These are phyloP conservation scores for Fusarium sarcochroum DNA, from an alignment of 2,329 filamentous ascomycete genomes.

Conservation along the genomic window DNA sequence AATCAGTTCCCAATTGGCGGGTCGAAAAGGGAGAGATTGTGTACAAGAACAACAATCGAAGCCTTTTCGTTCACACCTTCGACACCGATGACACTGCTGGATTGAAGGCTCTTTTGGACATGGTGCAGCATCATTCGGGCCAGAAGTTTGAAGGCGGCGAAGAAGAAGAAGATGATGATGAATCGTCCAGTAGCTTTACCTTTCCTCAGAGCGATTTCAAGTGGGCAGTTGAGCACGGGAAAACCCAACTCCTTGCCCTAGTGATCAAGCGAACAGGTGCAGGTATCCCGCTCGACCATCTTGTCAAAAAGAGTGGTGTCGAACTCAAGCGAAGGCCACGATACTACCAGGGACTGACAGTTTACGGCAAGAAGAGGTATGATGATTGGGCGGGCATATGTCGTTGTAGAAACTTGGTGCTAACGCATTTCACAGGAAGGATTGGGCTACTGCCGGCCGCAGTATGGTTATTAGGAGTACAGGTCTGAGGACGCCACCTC, in stretches of 20 bases:
- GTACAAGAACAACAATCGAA: slow-evolving; percentile 13
- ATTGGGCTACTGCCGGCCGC: slow-evolving; percentile 79
- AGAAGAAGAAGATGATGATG: slow-evolving; percentile 55
- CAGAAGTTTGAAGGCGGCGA: slow-evolving; percentile 54
- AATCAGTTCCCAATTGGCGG: slow-evolving; percentile 53
- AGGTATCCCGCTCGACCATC: slow-evolving; percentile 76
- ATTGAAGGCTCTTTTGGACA: slow-evolving; percentile 71
- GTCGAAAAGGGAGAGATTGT: slow-evolving; percentile 49
- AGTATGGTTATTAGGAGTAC: slow-evolving; percentile 56
- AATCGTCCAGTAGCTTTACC: slow-evolving; percentile 52
- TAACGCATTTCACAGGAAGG: slow-evolving; percentile 58
- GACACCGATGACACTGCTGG: slow-evolving; percentile 65
- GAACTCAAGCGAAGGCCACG: slow-evolving; percentile 74
- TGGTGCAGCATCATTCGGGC: slow-evolving; percentile 61
- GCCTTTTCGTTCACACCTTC: slow-evolving; percentile 63
- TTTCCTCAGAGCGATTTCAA: slow-evolving; percentile 60
- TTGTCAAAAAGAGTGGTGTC: slow-evolving; percentile 76
- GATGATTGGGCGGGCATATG: slow-evolving; percentile 4
- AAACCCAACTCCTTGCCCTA: slow-evolving; percentile 70
- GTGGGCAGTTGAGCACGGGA: slow-evolving; percentile 62
- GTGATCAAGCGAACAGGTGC: slow-evolving; percentile 77
- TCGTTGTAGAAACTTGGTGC: not conserved
- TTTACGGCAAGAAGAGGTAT: slow-evolving; percentile 78
- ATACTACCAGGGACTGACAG: slow-evolving; percentile 82
- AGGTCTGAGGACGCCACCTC: slow-evolving; percentile 66